Percentiles rank a stretch among this genome's conserved stretches.
Conservation (phyloP, 169 alveolate species). For the Sarcocystis neurona region DNA sequence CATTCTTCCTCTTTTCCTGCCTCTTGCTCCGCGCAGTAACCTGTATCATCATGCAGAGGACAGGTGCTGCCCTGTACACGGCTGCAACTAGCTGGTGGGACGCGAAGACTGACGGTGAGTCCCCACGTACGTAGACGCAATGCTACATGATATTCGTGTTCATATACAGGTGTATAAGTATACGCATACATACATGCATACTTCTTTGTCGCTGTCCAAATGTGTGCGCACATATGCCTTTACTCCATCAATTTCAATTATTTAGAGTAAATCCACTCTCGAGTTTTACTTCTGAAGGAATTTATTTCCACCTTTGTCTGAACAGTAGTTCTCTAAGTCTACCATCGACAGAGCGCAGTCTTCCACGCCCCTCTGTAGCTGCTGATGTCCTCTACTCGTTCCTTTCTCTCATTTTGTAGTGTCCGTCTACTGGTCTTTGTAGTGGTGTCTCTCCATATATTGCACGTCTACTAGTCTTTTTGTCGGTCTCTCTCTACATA, state of each 20-base stretch:
- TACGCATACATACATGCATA: not conserved
- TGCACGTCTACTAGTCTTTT: no score
- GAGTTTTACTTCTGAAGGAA: not conserved
- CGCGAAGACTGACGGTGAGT: slow-evolving; percentile 77
- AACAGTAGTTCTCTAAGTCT: no score
- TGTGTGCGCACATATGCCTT: not conserved
- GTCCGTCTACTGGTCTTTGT: no score
- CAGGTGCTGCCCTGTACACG: slow-evolving; percentile 80
- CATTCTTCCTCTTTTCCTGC: not conserved
- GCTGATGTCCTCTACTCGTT: no score
- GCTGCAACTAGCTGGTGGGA: slow-evolving; percentile 83
- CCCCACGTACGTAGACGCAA: not conserved
- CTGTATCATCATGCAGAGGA: slow-evolving; percentile 78
- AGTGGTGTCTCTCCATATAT: no score
- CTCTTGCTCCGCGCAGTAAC: slow-evolving; percentile 67
- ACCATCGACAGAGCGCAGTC: no score
- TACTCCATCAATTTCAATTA: not conserved
- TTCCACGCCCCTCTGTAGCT: no score
- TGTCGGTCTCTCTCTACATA: no score
- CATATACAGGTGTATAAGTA: not conserved
- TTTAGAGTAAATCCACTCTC: not conserved
- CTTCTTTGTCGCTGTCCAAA: not conserved
- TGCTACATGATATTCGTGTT: not conserved
- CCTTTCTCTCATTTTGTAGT: no score
- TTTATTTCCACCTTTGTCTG: not conserved